Base-by-base conservation (phyloP, 257 asterid genomes). In the Fraxinus anomala region DNA sequence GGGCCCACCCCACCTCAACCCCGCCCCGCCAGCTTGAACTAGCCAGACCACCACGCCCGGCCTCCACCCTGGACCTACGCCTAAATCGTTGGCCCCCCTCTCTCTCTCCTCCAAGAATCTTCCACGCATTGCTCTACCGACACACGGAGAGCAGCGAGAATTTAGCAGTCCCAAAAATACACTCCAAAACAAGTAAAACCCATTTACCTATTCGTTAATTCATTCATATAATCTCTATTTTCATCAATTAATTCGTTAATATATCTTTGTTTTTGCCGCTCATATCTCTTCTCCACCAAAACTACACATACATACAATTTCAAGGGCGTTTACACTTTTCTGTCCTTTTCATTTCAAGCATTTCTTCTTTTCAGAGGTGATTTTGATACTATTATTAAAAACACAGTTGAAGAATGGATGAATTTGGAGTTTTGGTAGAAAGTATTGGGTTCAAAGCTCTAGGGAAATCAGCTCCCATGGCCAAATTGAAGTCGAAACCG, bases 341-440 rank as follows among this genome's bases (percentile, higher is more conserved):
- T 63, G 73, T 37, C 13, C 11, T 63, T 63, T 26, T 2, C 69
- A 24, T 63, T 63, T 63, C 69, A 24, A 63, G 16, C 17, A 10
- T 63, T 63, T 63, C 34, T 63, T 63, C 19, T 42, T 23, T 9
- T 23, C 14, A 61, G 8, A 61, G 17, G 34, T 63, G 11, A n/a
- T 11, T 37, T 16, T 24, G 16, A 13, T 11, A 61, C 17, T 9
- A 34, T 42, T 24, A 23, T 73, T 34, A 63, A 17, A 37, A 36
- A 47, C 72, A 76, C 51, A 51, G 56, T 80, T 66, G 14, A 75
- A 83, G 3, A 24, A 94, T 92, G 98, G 97, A 94, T 72, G 91
- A 89, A 84, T 92, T 94, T 74, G 97, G 94, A 34, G 97, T 94
- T 44, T 81, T 91, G 87, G 94, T 91, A 44, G 93, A 91, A 89